Percentiles rank a stretch among this genome's conserved stretches.
These are phyloP conservation scores for Abrus pulchellus DNA, from an alignment of 306 rosid species.

Conservation along the genomic window DNA sequence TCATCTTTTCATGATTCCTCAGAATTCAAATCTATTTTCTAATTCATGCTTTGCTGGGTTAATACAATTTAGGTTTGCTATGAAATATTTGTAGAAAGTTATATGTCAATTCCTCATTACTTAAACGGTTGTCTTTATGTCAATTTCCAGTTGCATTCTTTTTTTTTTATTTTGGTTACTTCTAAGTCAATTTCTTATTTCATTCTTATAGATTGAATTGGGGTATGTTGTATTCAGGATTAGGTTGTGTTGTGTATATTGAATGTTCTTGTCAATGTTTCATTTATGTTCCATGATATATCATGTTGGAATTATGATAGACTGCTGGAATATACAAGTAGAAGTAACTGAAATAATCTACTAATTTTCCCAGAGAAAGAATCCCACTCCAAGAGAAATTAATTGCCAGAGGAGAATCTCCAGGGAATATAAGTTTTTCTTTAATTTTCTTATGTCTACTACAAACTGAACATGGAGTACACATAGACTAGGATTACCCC, in stretches of 20 bases:
- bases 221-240: slow-evolving; percentile 21
- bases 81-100: slow-evolving; percentile 3
- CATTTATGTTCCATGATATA: slow-evolving; percentile 33
- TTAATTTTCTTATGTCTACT: too few species aligned
- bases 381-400: too few species aligned
- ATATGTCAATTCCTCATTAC: not conserved
- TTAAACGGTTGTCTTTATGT: too few species aligned
- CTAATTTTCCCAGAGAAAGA: too few species aligned
- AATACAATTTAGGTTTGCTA: slow-evolving; percentile 15
- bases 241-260: not conserved
- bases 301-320: not conserved
- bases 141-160: not conserved
- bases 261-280: slow-evolving; percentile 1
- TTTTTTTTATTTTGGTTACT: not conserved
- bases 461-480: too few species aligned
- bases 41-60: not conserved
- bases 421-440: too few species aligned
- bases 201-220: slow-evolving; percentile 19
- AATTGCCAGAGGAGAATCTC: too few species aligned
- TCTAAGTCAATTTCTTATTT: not conserved
- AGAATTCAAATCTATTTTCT: not conserved
- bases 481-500: too few species aligned
- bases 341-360: too few species aligned
- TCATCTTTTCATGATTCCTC: not conserved
- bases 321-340: too few species aligned